Evolutionary conservation across 139 green algal species (phyloP).

Genomic region (Chlamydomonas sp.): DNA sequence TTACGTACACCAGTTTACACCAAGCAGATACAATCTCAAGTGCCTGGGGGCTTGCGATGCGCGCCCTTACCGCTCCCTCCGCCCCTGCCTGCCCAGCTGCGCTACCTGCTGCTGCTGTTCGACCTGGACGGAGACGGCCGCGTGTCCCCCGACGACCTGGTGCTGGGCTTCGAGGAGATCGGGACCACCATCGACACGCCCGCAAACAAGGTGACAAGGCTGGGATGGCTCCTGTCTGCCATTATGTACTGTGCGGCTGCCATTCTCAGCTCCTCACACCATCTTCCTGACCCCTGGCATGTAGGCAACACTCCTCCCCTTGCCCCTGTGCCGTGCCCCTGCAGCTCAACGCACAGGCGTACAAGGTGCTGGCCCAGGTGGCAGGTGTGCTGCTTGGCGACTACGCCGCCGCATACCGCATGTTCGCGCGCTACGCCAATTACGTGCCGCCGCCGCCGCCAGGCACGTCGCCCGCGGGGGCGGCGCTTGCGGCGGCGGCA

Average conservation of each 20-base stretch:
- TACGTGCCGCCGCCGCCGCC: not conserved
- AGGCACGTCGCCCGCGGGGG: too few relatives aligned
- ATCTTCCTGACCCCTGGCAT: not conserved
- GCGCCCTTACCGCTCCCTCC: too few relatives aligned
- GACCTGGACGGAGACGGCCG: constrained; percentile 50
- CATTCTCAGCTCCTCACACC: not conserved
- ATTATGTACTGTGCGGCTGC: not conserved
- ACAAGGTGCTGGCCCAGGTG: constrained; percentile 47
- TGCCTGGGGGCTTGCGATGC: too few relatives aligned
- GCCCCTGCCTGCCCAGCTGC: not conserved
- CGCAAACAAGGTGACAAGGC: constrained; percentile 38
- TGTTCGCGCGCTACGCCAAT: constrained; percentile 1
- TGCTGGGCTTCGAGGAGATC: constrained; percentile 56
- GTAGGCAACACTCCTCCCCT: not conserved
- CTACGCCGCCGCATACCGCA: constrained; percentile 10
- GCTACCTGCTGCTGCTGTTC: constrained; percentile 34
- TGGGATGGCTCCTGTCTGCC: not conserved
- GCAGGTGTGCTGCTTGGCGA: constrained; percentile 36
- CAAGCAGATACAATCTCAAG: too few relatives aligned
- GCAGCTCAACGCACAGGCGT: constrained; percentile 52
- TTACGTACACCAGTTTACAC: too few relatives aligned
- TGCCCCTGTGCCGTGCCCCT: not conserved
- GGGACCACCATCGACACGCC: constrained; percentile 47
- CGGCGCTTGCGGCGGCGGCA: not conserved
- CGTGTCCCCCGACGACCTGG: constrained; percentile 46